Percentiles rank a stretch among this genome's conserved stretches.
These are phyloP conservation scores for Phytophthora tubulina DNA, from an alignment of 352 stramenopile species.

Conservation along the genomic window DNA sequence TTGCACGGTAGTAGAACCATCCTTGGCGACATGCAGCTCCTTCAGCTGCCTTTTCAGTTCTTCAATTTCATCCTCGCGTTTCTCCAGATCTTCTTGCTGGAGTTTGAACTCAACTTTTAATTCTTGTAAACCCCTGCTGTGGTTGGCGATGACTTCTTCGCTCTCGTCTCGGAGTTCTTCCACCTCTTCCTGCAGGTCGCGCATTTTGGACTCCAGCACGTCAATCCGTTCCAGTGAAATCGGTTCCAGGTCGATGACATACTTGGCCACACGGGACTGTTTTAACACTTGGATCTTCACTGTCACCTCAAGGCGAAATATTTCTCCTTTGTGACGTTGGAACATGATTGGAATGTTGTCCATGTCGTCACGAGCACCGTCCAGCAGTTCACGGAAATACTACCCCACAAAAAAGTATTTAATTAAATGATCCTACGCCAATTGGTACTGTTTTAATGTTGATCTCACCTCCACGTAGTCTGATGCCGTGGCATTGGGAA, in stretches of 20 bases:
- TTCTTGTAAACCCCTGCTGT: neutral
- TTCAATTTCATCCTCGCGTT: neutral
- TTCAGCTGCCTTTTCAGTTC: neutral
- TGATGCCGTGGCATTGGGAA: constrained; percentile 7
- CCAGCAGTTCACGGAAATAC: constrained; percentile 20
- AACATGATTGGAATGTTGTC: constrained; percentile 8
- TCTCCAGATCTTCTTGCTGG: too few relatives aligned
- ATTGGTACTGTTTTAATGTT: neutral
- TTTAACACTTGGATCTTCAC: constrained; percentile 20
- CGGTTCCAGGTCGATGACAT: constrained; percentile 18
- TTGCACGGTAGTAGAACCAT: neutral
- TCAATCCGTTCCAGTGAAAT: constrained; percentile 18
- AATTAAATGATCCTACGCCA: too few relatives aligned
- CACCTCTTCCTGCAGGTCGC: constrained; percentile 15
- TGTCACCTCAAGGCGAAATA: neutral
- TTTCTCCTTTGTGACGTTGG: neutral
- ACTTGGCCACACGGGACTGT: constrained; percentile 4
- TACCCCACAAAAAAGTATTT: neutral
- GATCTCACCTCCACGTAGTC: constrained; percentile 18
- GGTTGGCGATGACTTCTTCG: neutral
- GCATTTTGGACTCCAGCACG: constrained; percentile 28
- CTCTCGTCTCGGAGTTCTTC: constrained; percentile 4
- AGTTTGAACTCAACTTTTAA: too few relatives aligned
- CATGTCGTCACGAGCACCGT: neutral
- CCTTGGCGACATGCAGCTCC: neutral